Evolutionary conservation across 371 early-diverging fungal genomes (phyloP).

Genomic region (Mucor velutinosus): DNA sequence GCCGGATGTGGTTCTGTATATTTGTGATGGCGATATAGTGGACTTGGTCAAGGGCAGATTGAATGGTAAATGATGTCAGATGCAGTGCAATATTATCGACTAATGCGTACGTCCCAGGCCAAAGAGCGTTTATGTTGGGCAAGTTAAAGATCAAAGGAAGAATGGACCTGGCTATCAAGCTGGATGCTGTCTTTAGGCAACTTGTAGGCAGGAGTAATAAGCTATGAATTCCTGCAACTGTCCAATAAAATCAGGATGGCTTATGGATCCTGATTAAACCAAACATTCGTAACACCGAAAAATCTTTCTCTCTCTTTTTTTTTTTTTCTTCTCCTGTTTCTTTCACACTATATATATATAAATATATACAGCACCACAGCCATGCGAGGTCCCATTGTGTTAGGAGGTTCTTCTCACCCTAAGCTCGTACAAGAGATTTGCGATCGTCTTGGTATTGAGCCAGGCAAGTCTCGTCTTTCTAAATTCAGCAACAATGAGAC

Average conservation of each 20-base stretch:
- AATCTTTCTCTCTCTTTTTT: background rate
- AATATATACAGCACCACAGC: background rate
- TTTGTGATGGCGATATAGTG: slow-evolving; percentile 81
- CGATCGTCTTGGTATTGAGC: slow-evolving; percentile 77
- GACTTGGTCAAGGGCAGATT: slow-evolving; percentile 80
- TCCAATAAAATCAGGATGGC: background rate
- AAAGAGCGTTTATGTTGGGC: slow-evolving; percentile 80
- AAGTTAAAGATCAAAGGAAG: slow-evolving; percentile 85
- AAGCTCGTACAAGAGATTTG: slow-evolving; percentile 78
- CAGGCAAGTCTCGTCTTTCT: slow-evolving; percentile 49
- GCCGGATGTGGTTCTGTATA: too few species aligned
- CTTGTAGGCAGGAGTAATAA: slow-evolving; percentile 15
- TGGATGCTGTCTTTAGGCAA: slow-evolving; percentile 62
- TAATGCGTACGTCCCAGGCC: slow-evolving; percentile 23
- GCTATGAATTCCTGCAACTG: background rate
- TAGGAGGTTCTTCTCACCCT: slow-evolving; percentile 86
- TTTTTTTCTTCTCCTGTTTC: background rate
- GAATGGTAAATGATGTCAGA: slow-evolving; percentile 49
- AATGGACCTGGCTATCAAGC: slow-evolving; percentile 80
- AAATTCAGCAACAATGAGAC: slow-evolving; percentile 90
- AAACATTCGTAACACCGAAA: slow-evolving; percentile 2
- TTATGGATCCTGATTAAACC: background rate
- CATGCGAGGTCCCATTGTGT: slow-evolving; percentile 42
- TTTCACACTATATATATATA: background rate
- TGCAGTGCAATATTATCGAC: background rate